Evolutionary conservation across 2,329 filamentous ascomycete genomes (phyloP), one percentile per base, ranked within the genome.

Genomic region (Aureobasidium uvarum): DNA sequence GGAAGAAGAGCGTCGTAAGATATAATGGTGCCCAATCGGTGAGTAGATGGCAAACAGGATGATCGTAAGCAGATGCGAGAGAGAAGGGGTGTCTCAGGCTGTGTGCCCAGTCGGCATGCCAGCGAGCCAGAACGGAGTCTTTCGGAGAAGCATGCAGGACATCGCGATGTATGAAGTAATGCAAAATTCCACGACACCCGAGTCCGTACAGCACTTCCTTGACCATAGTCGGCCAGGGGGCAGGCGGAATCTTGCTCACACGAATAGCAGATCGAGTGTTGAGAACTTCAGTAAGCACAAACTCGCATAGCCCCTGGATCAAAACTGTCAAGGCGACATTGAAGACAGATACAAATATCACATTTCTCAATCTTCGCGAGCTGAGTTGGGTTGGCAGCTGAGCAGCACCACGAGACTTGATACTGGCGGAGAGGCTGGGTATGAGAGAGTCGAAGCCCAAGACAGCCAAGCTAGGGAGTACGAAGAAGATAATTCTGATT

Each of bases 151-250:
- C 74, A 77, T 96, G 92, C 10, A 96, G 82, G 31, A 89, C 66
- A 72, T 84, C 84, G 60, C 89, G 87, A 77, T 96, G 92, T 69
- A 91, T 81, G 70, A 86, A 83, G 75, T 96, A 96, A 66, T 87
- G 85, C 13, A 92, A 73, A 7, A 86, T 81, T 71, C 89, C 87
- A 64, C 87, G 80, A n/a, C 83, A 67, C 1, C 85, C 51, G 16
- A 89, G 74, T 0, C 81, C 85, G 62, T 79, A 74, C 4, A 81
- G 67, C 6, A 88, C 72, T 70, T 86, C 82, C 70, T 83, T 85
- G 6, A 79, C 72, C 62, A 89, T 82, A 0, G 77, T 81, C 10
- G 60, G 46, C 82, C 85, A 89, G 0, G 88, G 87, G 72, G 88
- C 79, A 0, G 87, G 87, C 2, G 90, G 74, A 5, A 75, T 77